These are phyloP conservation scores for Tolypocladium guangdongense DNA, from an alignment of 2,329 filamentous ascomycete genomes.

Conservation along the genomic window DNA sequence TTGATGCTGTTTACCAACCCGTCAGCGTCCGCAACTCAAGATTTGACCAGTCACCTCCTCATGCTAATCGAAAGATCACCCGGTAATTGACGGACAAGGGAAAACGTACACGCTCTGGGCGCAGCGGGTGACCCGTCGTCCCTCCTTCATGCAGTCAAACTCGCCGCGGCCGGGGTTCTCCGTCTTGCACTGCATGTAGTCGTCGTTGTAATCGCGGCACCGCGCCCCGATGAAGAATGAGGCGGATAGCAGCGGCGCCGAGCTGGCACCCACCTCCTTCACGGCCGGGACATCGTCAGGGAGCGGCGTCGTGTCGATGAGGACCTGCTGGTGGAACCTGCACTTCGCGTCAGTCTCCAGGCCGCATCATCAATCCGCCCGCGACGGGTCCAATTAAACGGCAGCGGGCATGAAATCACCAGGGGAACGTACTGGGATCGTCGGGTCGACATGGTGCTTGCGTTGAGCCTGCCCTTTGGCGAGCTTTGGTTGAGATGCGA, in stretches of 20 bases:
- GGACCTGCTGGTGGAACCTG: conserved; percentile 89
- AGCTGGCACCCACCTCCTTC: conserved; percentile 85
- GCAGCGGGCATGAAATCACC: neutral
- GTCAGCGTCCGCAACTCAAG: conserved; percentile 1
- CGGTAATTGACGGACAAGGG: neutral
- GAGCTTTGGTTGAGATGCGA: neutral
- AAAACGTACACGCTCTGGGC: conserved; percentile 82
- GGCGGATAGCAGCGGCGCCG: conserved; percentile 82
- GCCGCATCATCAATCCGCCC: neutral
- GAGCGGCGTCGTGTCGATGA: conserved; percentile 93
- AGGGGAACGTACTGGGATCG: conserved; percentile 26
- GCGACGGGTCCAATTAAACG: neutral
- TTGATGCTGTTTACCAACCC: conserved; percentile 51
- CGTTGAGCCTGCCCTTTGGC: conserved; percentile 15
- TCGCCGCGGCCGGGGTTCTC: conserved; percentile 86
- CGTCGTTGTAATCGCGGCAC: conserved; percentile 93
- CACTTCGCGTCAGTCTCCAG: conserved; percentile 14
- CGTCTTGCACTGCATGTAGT: conserved; percentile 99
- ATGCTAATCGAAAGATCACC: neutral
- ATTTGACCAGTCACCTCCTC: neutral
- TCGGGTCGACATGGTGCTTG: conserved; percentile 29
- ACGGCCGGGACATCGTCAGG: conserved; percentile 87
- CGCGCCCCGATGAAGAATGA: conserved; percentile 95
- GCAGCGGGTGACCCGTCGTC: conserved; percentile 90
- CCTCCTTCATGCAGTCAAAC: conserved; percentile 91